Evolutionary conservation across 202 grass and related monocot genomes (phyloP).

Genomic region (Thinopyrum obtusiflorum): DNA sequence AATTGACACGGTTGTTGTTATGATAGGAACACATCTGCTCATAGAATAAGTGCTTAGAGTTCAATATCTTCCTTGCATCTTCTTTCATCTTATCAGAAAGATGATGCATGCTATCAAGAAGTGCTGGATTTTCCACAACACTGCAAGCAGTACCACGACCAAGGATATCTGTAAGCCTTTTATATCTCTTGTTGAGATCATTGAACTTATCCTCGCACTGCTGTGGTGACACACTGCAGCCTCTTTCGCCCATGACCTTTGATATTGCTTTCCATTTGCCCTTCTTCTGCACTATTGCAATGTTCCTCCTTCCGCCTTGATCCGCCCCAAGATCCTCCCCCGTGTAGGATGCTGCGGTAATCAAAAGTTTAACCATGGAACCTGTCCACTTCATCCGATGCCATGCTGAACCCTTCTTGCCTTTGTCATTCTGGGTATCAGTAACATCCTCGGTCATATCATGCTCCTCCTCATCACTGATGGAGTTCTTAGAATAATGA

Average conservation of each 20-base stretch:
- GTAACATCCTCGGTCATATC: slow-evolving; percentile 47
- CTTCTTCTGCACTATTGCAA: slow-evolving; percentile 77
- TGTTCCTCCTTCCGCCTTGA: slow-evolving; percentile 52
- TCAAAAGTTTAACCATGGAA: slow-evolving; percentile 82
- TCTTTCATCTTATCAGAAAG: slow-evolving; percentile 85
- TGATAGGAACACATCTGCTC: slow-evolving; percentile 98
- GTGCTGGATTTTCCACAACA: slow-evolving; percentile 63
- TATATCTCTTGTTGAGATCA: slow-evolving; percentile 92
- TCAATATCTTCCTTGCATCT: slow-evolving; percentile 79
- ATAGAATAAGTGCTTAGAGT: slow-evolving; percentile 85
- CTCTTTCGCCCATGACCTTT: slow-evolving; percentile 72
- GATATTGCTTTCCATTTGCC: slow-evolving; percentile 95
- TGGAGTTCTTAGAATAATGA: slow-evolving; percentile 20
- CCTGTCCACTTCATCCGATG: slow-evolving; percentile 95
- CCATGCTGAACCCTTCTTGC: slow-evolving; percentile 53
- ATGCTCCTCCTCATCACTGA: slow-evolving; percentile 57
- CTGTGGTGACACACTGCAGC: slow-evolving; percentile 79
- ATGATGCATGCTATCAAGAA: slow-evolving; percentile 68
- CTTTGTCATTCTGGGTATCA: slow-evolving; percentile 49
- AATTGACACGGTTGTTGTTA: slow-evolving; percentile 70
- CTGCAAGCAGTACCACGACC: slow-evolving; percentile 69
- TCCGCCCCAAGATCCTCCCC: slow-evolving; percentile 67
- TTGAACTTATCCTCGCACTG: slow-evolving; percentile 97
- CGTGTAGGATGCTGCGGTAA: slow-evolving; percentile 74
- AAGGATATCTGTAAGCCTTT: slow-evolving; percentile 82